Evolutionary conservation across 306 rosid genomes (phyloP), one percentile per base, ranked within the genome.

Genomic region (Pyrus pyrifolia): DNA sequence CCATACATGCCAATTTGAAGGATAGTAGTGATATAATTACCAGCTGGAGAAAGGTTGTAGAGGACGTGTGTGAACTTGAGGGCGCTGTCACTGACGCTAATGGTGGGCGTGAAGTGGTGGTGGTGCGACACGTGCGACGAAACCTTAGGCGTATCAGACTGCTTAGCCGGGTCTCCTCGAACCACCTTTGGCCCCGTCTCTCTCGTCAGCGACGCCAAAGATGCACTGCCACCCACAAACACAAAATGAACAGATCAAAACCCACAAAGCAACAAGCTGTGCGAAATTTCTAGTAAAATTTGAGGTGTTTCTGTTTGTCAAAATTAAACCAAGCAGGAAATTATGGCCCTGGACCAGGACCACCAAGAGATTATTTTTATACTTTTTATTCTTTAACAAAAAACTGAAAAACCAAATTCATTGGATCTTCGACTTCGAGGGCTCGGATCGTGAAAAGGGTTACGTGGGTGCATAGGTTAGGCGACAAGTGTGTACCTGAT

Each of bases 21-120:
- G 53, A 49, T 46, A 14, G 53, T 46, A 15, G 53, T 14, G 53
- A 5, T 15, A 49, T 40, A 40, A 8, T 6, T 84, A 93, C 98
- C 97, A 44, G 89, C 95, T 8, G 98, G 97, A 38, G 96, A 90
- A 74, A 94, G 96, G 51, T 94, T 94, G 85, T 91, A 91, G 82
- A 94, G 97, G 68, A 94, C 83, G 68, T 91, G 98, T 0, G 98
- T 94, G 81, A 94, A 94, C 79, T 94, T 94, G 82, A 94, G 57
- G 9, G 96, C 55, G 66, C 98, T 94, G 82, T 94, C 98, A 8
- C 97, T 94, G 46, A 85, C 87, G 78, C 67, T 83, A 75, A 94
- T 86, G 51, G 94, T 80, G 52, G 97, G 98, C 9, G 87, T 67
- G 65, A 79, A 8, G 33, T 64, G 68, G 33, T 83, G 84, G 45